Evolutionary conservation across 2,329 filamentous ascomycete genomes (phyloP).

Genomic region (Phialophora chinensis): DNA sequence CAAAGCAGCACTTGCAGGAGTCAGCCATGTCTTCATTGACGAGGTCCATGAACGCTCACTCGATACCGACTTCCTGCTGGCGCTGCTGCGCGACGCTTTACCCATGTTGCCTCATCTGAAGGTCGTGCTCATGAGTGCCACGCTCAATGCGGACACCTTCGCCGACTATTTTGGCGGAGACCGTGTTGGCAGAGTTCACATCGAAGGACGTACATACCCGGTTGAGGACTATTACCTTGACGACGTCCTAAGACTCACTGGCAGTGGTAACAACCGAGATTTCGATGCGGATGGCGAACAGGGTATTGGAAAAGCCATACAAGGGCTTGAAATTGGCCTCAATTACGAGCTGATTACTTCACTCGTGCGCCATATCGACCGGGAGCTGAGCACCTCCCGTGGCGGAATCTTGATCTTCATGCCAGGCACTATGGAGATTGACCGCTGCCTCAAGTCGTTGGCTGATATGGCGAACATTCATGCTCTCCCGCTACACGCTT

Average conservation of each 20-base stretch:
- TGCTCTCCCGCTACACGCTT: slow-evolving; percentile 88
- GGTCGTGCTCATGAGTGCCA: slow-evolving; percentile 94
- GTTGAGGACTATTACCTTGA: slow-evolving; percentile 90
- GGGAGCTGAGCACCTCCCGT: slow-evolving; percentile 71
- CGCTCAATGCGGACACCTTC: slow-evolving; percentile 86
- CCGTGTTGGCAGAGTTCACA: slow-evolving; percentile 81
- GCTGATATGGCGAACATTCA: slow-evolving; percentile 70
- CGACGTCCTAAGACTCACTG: slow-evolving; percentile 78
- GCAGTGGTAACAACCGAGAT: slow-evolving; percentile 44
- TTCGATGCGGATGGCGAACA: slow-evolving; percentile 41
- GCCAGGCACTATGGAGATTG: slow-evolving; percentile 90
- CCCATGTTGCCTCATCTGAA: slow-evolving; percentile 77
- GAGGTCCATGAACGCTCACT: slow-evolving; percentile 95
- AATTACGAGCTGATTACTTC: slow-evolving; percentile 88
- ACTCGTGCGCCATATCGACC: slow-evolving; percentile 81
- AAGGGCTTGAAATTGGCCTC: slow-evolving; percentile 78
- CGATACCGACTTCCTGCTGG: slow-evolving; percentile 92
- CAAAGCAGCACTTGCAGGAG: slow-evolving; percentile 80
- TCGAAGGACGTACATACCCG: slow-evolving; percentile 85
- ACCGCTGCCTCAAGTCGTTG: slow-evolving; percentile 74
- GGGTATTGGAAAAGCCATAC: slow-evolving; percentile 71
- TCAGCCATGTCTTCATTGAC: slow-evolving; percentile 94
- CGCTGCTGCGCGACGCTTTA: slow-evolving; percentile 82
- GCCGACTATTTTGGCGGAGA: slow-evolving; percentile 78
- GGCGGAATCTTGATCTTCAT: slow-evolving; percentile 96